phyloP scores from a whole-genome alignment of 208 protist genomes.

The Trypanosoma scelopori region DNA sequence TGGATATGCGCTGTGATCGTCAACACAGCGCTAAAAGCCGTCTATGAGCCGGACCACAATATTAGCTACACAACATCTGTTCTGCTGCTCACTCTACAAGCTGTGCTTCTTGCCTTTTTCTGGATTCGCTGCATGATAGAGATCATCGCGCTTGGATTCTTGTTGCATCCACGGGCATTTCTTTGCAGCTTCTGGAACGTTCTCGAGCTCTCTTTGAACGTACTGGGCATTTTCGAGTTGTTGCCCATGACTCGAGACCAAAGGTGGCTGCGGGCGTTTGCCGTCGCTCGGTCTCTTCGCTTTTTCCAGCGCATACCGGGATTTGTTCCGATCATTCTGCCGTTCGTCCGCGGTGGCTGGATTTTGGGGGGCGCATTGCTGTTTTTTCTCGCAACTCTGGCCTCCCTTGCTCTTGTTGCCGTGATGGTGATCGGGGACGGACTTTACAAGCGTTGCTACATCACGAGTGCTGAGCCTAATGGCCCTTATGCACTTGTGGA shows the following conservation, averaged over 20 bases:
- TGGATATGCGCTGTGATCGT: slow-evolving; percentile 32
- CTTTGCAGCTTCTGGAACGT: slow-evolving; percentile 50
- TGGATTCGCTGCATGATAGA: slow-evolving; percentile 52
- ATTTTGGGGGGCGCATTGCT: slow-evolving; percentile 34
- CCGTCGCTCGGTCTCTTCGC: slow-evolving; percentile 46
- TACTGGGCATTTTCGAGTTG: slow-evolving; percentile 46
- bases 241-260: slow-evolving; percentile 39
- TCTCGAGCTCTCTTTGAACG: slow-evolving; percentile 47
- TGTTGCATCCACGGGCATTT: slow-evolving; percentile 33
- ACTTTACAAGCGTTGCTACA: slow-evolving; percentile 38
- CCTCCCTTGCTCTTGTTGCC: slow-evolving; percentile 40
- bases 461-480: slow-evolving; percentile 15
- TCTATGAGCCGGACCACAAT: slow-evolving; percentile 42
- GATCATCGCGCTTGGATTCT: slow-evolving; percentile 39
- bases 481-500: slow-evolving; percentile 2
- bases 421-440: slow-evolving; percentile 29
- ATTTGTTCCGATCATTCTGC: slow-evolving; percentile 27
- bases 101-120: slow-evolving; percentile 44
- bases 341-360: slow-evolving; percentile 29
- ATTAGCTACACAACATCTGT: slow-evolving; percentile 25
- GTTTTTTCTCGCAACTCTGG: slow-evolving; percentile 25
- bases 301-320: slow-evolving; percentile 31
- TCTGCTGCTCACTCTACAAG: slow-evolving; percentile 32
- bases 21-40: slow-evolving; percentile 35
- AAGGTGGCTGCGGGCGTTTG: slow-evolving; percentile 49